Percentiles rank a stretch among this genome's conserved stretches.
phyloP scores from a whole-genome alignment of 352 stramenopile genomes.

The Pythium dissimile region DNA sequence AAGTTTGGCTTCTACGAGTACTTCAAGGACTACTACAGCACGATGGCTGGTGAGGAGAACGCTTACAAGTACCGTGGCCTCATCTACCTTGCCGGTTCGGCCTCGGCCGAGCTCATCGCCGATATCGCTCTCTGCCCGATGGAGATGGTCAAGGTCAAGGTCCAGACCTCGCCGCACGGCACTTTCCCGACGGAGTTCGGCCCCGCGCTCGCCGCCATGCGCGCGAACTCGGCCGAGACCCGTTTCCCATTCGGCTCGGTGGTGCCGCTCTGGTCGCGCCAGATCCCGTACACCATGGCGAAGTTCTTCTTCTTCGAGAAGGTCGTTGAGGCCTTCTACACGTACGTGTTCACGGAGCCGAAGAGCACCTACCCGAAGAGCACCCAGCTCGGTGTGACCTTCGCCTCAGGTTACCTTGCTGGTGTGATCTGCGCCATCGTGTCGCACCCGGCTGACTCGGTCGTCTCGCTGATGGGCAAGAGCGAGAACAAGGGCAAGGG shows the following conservation, averaged over 20 bases:
- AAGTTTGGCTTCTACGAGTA: slow-evolving; percentile 96
- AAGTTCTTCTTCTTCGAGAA: slow-evolving; percentile 99
- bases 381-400: slow-evolving; percentile 95
- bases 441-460: slow-evolving; percentile 98
- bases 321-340: slow-evolving; percentile 87
- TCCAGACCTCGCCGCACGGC: slow-evolving; percentile 87
- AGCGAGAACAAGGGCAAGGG: slow-evolving; percentile 88
- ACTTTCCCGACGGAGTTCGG: slow-evolving; percentile 89
- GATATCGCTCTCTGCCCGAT: slow-evolving; percentile 93
- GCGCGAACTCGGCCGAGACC: slow-evolving; percentile 81
- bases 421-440: slow-evolving; percentile 99
- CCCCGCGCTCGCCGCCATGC: slow-evolving; percentile 85
- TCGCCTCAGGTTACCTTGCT: slow-evolving; percentile 98
- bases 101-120: slow-evolving; percentile 93
- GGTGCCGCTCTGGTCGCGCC: slow-evolving; percentile 87
- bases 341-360: slow-evolving; percentile 88
- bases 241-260: slow-evolving; percentile 92
- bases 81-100: slow-evolving; percentile 91
- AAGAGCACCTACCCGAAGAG: slow-evolving; percentile 90
- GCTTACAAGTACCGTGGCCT: slow-evolving; percentile 90
- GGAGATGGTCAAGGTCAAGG: slow-evolving; percentile 95
- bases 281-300: slow-evolving; percentile 99
- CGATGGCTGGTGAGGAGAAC: slow-evolving; percentile 88
- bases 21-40: slow-evolving; percentile 95
- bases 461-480: slow-evolving; percentile 97